These are phyloP conservation scores for Kodamaea hsintzibuensis DNA, from an alignment of 805 yeast genomes.

Conservation along the genomic window DNA sequence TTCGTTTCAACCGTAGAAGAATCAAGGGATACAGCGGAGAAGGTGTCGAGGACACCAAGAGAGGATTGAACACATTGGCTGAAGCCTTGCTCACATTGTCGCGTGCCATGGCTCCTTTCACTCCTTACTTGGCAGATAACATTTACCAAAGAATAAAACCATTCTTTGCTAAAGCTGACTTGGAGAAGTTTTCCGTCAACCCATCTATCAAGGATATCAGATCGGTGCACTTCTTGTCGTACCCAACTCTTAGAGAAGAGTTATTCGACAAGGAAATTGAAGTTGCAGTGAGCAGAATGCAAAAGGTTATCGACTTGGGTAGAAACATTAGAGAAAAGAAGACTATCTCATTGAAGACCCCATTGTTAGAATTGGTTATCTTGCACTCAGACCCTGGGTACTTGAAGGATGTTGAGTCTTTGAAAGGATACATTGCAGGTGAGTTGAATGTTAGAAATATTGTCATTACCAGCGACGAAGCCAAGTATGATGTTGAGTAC, in stretches of 20 bases:
- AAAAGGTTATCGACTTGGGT: conserved; percentile 92
- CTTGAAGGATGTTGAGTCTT: conserved; percentile 72
- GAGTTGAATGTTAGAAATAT: conserved; percentile 92
- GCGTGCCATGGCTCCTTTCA: conserved; percentile 98
- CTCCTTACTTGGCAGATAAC: conserved; percentile 92
- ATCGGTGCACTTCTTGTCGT: conserved; percentile 92
- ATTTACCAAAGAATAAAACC: conserved; percentile 76
- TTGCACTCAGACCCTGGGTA: conserved; percentile 76
- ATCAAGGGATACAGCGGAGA: conserved; percentile 81
- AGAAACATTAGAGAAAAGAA: conserved; percentile 97
- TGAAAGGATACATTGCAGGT: conserved; percentile 78
- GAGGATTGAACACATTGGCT: conserved; percentile 86
- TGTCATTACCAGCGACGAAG: conserved; percentile 86
- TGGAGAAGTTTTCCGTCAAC: conserved; percentile 43
- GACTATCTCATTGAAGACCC: conserved; percentile 90
- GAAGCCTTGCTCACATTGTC: conserved; percentile 86
- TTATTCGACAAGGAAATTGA: conserved; percentile 82
- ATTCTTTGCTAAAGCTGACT: conserved; percentile 59
- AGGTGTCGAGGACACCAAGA: conserved; percentile 79
- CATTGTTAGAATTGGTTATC: conserved; percentile 84
- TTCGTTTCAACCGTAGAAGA: conserved; percentile 96
- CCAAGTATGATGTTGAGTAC: conserved; percentile 87
- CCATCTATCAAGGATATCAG: conserved; percentile 57
- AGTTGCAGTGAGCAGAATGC: conserved; percentile 91
- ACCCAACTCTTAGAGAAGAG: conserved; percentile 80